phyloP scores from a whole-genome alignment of 2,329 filamentous ascomycete species.

The Sclerotinia sclerotiorum region DNA sequence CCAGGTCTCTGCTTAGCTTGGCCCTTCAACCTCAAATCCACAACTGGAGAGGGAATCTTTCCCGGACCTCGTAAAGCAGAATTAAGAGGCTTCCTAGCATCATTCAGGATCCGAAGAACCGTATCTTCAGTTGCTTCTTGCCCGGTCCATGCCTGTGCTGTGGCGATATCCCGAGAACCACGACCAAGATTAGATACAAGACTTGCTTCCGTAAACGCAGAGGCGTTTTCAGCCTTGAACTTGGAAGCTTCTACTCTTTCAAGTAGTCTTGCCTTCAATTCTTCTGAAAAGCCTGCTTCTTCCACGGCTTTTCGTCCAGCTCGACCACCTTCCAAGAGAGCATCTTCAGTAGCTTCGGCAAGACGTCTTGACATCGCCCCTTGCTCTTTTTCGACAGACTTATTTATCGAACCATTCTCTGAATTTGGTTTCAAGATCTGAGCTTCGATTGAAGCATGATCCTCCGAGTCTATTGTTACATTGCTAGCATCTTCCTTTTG shows the following conservation, averaged over 20 bases:
- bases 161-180: constrained; percentile 67
- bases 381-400: constrained; percentile 25
- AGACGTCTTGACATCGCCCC: constrained; percentile 55
- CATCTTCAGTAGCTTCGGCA: constrained; percentile 63
- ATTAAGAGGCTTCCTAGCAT: constrained; percentile 70
- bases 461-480: constrained; percentile 22
- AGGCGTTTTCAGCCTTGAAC: constrained; percentile 52
- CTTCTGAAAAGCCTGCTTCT: constrained; percentile 63
- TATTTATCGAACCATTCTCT: constrained; percentile 7
- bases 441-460: constrained; percentile 27
- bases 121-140: constrained; percentile 72
- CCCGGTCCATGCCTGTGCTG: constrained; percentile 73
- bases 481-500: constrained; percentile 26
- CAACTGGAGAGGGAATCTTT: constrained; percentile 46
- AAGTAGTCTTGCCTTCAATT: constrained; percentile 59
- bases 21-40: constrained; percentile 54
- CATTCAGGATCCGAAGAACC: constrained; percentile 80
- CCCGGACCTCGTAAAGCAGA: constrained; percentile 50
- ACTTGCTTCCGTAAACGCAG: constrained; percentile 50
- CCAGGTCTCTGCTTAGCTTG: constrained; percentile 46
- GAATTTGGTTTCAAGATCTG: constrained; percentile 22
- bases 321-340: constrained; percentile 57
- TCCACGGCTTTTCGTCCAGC: constrained; percentile 60
- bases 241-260: constrained; percentile 56
- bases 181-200: constrained; percentile 60